phyloP scores from a whole-genome alignment of 257 asterid species.

The Solanum piurae region DNA sequence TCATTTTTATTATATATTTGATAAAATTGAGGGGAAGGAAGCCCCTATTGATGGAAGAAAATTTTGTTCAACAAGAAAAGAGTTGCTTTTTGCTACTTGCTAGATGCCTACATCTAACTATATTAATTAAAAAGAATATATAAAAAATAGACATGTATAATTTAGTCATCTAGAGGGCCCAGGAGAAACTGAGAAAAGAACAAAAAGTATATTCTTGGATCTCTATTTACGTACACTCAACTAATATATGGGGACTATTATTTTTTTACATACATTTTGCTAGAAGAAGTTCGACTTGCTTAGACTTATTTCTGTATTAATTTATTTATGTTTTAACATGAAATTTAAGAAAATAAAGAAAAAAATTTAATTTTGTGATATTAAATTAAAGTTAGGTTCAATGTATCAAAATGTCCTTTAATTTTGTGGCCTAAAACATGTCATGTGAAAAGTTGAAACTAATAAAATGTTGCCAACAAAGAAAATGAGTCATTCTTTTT shows the following conservation, averaged over 20 bases:
- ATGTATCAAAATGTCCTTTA: too few relatives aligned
- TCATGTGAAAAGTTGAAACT: too few relatives aligned
- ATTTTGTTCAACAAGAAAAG: not conserved
- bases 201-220: not conserved
- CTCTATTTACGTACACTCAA: not conserved
- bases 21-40: not conserved
- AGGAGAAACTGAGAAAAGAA: not conserved
- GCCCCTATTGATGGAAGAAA: not conserved
- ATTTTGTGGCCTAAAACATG: too few relatives aligned
- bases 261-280: too few relatives aligned
- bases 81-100: not conserved
- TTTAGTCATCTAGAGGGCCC: not conserved
- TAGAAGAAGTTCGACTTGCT: too few relatives aligned
- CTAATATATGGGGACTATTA: not conserved
- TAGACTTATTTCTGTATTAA: too few relatives aligned
- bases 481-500: too few relatives aligned
- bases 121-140: too few relatives aligned
- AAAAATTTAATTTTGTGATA: rapidly evolving
- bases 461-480: too few relatives aligned
- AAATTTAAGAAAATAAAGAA: too few relatives aligned
- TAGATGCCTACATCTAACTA: not conserved
- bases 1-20: not conserved
- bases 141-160: not conserved
- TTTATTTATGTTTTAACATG: too few relatives aligned
- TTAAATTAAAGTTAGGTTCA: too few relatives aligned